Evolutionary conservation across 1,139 yeast genomes (phyloP).

Genomic region (Pichia sp.): DNA sequence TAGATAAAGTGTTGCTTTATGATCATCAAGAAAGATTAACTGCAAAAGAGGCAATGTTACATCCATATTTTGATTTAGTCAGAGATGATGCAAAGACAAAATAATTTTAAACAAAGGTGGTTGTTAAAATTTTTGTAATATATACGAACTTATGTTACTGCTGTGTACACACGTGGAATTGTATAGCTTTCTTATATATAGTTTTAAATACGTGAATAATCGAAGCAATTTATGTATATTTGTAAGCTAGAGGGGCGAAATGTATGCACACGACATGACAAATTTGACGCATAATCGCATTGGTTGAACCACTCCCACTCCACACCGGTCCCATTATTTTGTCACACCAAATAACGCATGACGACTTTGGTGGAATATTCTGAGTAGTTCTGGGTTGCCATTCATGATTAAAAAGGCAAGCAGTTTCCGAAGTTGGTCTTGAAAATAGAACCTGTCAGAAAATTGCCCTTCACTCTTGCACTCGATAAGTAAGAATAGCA

Average conservation of each 20-base stretch:
- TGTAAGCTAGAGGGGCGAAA: too few species aligned
- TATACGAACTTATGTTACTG: too few species aligned
- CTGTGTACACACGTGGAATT: too few species aligned
- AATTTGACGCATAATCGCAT: too few species aligned
- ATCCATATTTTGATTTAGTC: slow-evolving; percentile 46
- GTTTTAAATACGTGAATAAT: too few species aligned
- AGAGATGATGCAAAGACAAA: slow-evolving; percentile 20
- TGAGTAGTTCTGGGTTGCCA: slow-evolving; percentile 8
- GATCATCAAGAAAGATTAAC: slow-evolving; percentile 76
- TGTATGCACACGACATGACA: too few species aligned
- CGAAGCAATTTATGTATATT: too few species aligned
- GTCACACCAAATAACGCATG: not conserved
- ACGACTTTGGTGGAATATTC: slow-evolving; percentile 5
- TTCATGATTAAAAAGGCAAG: slow-evolving; percentile 19
- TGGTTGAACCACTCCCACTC: too few species aligned
- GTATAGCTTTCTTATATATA: too few species aligned
- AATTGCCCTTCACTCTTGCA: not conserved
- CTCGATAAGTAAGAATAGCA: slow-evolving; percentile 11
- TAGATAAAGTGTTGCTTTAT: slow-evolving; percentile 63
- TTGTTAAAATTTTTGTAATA: too few species aligned
- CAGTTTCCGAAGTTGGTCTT: slow-evolving; percentile 8
- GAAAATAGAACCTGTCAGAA: not conserved
- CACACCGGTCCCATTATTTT: not conserved
- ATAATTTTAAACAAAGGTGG: too few species aligned
- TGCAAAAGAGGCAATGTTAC: slow-evolving; percentile 72